phyloP scores from a whole-genome alignment of 495 filamentous ascomycete genomes.

The Astrothelium subdiscretum region DNA sequence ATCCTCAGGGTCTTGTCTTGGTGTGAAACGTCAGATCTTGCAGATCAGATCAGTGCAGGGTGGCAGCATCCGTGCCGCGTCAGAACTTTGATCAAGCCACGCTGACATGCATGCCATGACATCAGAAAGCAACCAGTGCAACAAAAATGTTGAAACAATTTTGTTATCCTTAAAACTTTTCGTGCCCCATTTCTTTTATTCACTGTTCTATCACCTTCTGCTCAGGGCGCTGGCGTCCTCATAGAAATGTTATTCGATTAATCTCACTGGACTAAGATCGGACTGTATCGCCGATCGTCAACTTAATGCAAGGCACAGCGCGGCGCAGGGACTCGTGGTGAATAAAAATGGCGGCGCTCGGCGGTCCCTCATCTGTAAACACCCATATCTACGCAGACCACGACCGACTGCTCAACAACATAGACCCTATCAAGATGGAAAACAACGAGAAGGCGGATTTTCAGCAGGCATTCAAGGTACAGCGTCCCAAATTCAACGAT shows the following conservation, averaged over 20 bases:
- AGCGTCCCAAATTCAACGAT: slow-evolving; percentile 79
- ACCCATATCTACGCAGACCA: neutral
- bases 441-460: slow-evolving; percentile 47
- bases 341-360: neutral
- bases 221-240: neutral
- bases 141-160: neutral
- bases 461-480: slow-evolving; percentile 66
- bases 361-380: neutral
- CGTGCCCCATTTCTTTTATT: neutral
- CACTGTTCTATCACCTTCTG: neutral
- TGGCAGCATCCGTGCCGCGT: neutral
- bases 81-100: neutral
- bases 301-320: neutral
- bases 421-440: slow-evolving; percentile 8
- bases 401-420: neutral
- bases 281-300: neutral
- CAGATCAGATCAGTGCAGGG: neutral
- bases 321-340: neutral
- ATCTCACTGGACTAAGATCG: neutral
- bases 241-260: neutral
- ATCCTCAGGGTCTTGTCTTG: no score
- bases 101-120: neutral
- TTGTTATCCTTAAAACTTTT: neutral
- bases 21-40: no score
- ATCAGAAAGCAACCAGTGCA: no score